Base-by-base conservation (phyloP, 179 eudicot species). In the Camellia oleifera region DNA sequence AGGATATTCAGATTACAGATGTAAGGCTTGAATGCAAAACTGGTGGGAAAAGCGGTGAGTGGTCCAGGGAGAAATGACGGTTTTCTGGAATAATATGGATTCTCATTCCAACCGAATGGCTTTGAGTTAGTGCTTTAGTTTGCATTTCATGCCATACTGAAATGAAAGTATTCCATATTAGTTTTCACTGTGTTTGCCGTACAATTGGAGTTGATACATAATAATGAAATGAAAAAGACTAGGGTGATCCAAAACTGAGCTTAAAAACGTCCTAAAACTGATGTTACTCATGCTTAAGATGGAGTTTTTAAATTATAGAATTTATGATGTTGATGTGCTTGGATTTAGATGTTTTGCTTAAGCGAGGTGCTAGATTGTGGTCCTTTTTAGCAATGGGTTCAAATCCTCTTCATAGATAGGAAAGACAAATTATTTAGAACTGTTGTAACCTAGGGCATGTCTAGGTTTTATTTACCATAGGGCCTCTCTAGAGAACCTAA, bases 1-100 rank as follows among this genome's bases (percentile, higher is more conserved):
- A 94, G 83, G 84, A 88, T 81, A 92, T 94, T 50, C 83, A 87
- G 84, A 87, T 94, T 61, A 89, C 96, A 12, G 84, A 92, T 78
- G 89, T 91, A 23, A 84, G 88, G 77, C 94, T 96, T 18, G 90
- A 89, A 80, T 64, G 32, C 74, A 96, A 92, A 87, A 79, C 83
- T 79, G 96, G 98, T 0, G 95, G 96, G 11, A 94, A 92, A 85
- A 94, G 98, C 62, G 92, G 97, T 44, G 89, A 90, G 26, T 92
- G 98, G 97, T 87, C 89, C 23, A 88, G 96, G 82, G 86, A 86
- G 80, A 84, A 72, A 80, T 88, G 78, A 86, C 58, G 57, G 46
- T 42, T 57, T 72, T 0, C 50, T 26, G 45, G 80, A 32, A 40
- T 13, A 26, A 53, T 60, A 60, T 3, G 56, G 23, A 32, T 56